Evolutionary conservation across 2,329 filamentous ascomycete genomes (phyloP), one percentile per base, ranked within the genome.

Genomic region (Colletotrichum echinochloae): DNA sequence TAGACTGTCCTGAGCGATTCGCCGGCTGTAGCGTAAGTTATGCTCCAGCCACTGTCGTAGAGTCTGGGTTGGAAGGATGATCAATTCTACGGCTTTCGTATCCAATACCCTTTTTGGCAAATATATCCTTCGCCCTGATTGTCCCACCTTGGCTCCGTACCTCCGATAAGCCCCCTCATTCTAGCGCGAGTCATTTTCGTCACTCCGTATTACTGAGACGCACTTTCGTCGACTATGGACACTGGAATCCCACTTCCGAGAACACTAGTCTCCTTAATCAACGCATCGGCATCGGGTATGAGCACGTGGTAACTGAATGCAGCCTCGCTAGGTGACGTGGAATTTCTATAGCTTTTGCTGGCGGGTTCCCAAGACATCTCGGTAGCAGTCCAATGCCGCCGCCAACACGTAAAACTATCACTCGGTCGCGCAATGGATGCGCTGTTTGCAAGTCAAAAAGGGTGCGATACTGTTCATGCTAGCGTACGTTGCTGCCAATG

Each of bases 391-490:
- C 20, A 0, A 44, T 60, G 44, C 56, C 35, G 56, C 37, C 46
- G 16, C 44, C 64, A 16, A 11, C 30, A 23, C 65, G 60, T 23
- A 67, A 56, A 48, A 56, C 61, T 6, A 64, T 64, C 41, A 63
- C 65, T 5, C 39, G 51, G 54, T 67, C 59, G 20, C 65, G 65
- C 14, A 64, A 67, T 41, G 65, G 59, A 39, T 67, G 65, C 49
- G 59, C 65, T 28, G 65, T 67, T 8, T 67, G 65, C 60, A 67
- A 64, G n/a, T 67, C 41, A 14, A 67, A 67, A 51, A 33, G 60
- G 33, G 65, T 67, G 54, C 5, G 59, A 35, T 7, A 28, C 9
- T 26, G 1, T 44, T 8, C 7, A 23, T 18, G 5, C 37, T 4
- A 2, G 33, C 18, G 5, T 3, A 37, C 18, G 1, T 26, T 28